Evolutionary conservation across 106 monocot genomes (phyloP).

Genomic region (Dendrobium chrysotoxum): DNA sequence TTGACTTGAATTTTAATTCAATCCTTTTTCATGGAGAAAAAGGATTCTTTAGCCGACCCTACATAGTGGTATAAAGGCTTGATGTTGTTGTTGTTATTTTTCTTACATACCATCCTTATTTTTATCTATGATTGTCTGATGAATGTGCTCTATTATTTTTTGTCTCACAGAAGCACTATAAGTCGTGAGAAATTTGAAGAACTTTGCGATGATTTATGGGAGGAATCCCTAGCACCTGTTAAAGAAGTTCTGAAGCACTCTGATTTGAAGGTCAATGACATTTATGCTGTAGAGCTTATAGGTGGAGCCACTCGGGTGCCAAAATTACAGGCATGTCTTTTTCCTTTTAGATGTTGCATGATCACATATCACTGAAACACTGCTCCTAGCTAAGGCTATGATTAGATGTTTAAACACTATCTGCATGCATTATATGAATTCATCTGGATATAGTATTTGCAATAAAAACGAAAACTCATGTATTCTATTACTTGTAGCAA

Average conservation of each 20-base stretch:
- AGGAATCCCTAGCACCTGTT: conserved; percentile 65
- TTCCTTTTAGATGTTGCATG: neutral
- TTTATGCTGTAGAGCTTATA: conserved; percentile 95
- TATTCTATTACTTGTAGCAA: neutral
- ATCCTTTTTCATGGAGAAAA: no score
- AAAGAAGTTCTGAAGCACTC: conserved; percentile 71
- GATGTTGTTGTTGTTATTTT: no score
- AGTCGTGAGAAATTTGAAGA: conserved; percentile 98
- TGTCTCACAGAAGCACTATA: conserved; percentile 72
- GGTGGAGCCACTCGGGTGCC: conserved; percentile 98
- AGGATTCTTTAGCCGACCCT: no score
- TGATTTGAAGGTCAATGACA: conserved; percentile 58
- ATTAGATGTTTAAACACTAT: neutral
- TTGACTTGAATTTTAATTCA: neutral
- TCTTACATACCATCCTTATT: neutral
- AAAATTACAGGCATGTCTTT: conserved; percentile 65
- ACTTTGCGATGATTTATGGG: conserved; percentile 91
- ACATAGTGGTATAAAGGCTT: no score
- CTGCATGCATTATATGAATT: neutral
- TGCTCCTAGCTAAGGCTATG: neutral
- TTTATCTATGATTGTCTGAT: neutral
- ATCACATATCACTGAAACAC: neutral
- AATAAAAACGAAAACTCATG: neutral
- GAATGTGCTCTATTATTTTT: neutral
- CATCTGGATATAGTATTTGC: neutral